Conservation (phyloP, 1,284 basidiomycete species). For the Vanrija sp. region DNA sequence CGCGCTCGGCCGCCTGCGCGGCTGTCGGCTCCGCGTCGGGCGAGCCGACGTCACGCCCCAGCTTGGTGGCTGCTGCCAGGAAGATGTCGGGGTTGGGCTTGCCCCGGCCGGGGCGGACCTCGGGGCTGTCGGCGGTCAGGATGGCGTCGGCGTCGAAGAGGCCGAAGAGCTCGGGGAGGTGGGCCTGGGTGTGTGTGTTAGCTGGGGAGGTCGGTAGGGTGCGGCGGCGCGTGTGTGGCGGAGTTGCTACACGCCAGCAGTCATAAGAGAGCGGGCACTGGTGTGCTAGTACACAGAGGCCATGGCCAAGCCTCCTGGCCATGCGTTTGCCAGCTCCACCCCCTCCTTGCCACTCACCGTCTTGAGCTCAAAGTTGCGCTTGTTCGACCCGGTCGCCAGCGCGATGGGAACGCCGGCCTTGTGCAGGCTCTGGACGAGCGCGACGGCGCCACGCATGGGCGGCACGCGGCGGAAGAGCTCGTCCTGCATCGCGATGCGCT, state of each 20-base stretch:
- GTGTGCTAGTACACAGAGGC: too few relatives aligned
- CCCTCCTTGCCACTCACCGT: constrained; percentile 29
- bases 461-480: constrained; percentile 41
- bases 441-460: constrained; percentile 45
- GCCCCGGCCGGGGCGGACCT: constrained; percentile 43
- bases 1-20: constrained; percentile 34
- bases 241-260: too few relatives aligned
- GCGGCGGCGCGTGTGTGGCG: too few relatives aligned
- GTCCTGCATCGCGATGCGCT: constrained; percentile 42
- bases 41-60: constrained; percentile 45
- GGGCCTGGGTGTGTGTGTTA: constrained; percentile 25
- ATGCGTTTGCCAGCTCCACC: neutral
- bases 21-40: constrained; percentile 29
- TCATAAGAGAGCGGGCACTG: too few relatives aligned
- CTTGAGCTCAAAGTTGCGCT: constrained; percentile 36
- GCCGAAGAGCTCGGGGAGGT: constrained; percentile 47
- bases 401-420: constrained; percentile 46
- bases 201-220: neutral
- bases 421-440: constrained; percentile 41
- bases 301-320: too few relatives aligned
- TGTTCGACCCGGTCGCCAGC: constrained; percentile 46
- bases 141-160: constrained; percentile 42
- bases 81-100: constrained; percentile 50
- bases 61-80: constrained; percentile 45
- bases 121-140: constrained; percentile 45